These are phyloP conservation scores for Pythium apleroticum DNA, from an alignment of 352 stramenopile genomes.

Conservation along the genomic window DNA sequence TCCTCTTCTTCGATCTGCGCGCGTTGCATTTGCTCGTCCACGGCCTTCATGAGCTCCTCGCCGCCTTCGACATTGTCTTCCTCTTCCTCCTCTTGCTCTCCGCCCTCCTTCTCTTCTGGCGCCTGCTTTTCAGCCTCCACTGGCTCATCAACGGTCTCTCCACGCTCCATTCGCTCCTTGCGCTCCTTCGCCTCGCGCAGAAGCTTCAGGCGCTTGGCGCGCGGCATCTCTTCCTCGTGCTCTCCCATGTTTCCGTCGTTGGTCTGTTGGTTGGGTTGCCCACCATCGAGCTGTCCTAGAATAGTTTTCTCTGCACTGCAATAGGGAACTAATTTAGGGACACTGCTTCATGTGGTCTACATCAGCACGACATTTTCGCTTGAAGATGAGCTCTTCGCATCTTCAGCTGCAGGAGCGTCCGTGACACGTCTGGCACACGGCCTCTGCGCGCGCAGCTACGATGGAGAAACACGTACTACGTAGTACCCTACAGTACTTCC, in stretches of 20 bases:
- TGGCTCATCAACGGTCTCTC: slow-evolving; percentile 27
- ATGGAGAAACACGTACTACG: too few relatives aligned
- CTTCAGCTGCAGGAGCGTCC: too few relatives aligned
- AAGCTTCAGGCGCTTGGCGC: slow-evolving; percentile 83
- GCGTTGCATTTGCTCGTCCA: slow-evolving; percentile 23
- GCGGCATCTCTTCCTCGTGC: slow-evolving; percentile 55
- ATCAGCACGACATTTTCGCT: background rate
- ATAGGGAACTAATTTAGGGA: background rate
- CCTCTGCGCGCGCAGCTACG: too few relatives aligned
- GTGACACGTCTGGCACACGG: too few relatives aligned
- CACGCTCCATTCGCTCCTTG: slow-evolving; percentile 55
- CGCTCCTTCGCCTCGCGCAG: slow-evolving; percentile 80
- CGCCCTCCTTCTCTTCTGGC: background rate
- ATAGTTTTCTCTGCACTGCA: background rate
- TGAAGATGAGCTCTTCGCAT: background rate
- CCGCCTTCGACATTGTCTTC: slow-evolving; percentile 24
- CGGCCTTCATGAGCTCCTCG: slow-evolving; percentile 15
- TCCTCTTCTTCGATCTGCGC: slow-evolving; percentile 31
- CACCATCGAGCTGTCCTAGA: background rate
- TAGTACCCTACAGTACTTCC: too few relatives aligned
- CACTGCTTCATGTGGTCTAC: background rate
- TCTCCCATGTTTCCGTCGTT: slow-evolving; percentile 33
- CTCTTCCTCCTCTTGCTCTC: slow-evolving; percentile 23
- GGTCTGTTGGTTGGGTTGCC: slow-evolving; percentile 6
- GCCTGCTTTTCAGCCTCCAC: slow-evolving; percentile 10